These are phyloP conservation scores for Blastocystis sp. DNA, from an alignment of 352 stramenopile species.

Conservation along the genomic window DNA sequence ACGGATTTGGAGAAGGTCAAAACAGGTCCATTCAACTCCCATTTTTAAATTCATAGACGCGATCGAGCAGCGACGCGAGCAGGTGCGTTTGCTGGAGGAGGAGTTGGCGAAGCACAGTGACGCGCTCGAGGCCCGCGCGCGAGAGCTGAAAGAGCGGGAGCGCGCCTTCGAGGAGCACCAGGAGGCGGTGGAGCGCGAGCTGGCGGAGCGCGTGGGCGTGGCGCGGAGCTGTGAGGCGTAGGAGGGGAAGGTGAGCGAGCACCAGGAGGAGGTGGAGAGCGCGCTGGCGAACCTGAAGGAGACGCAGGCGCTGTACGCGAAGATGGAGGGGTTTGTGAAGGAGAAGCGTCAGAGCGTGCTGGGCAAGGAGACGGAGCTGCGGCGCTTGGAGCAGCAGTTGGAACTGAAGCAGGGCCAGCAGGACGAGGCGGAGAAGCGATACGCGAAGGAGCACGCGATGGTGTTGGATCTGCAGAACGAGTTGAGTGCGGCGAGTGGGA, in stretches of 20 bases:
- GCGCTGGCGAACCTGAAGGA: constrained; percentile 38
- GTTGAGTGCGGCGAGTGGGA: not conserved
- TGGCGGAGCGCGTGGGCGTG: not conserved
- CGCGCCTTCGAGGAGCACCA: constrained; percentile 8
- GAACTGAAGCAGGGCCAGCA: not conserved
- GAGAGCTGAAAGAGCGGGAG: constrained; percentile 19
- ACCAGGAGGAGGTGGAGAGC: constrained; percentile 34
- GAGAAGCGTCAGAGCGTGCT: constrained; percentile 33
- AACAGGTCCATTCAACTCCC: not conserved
- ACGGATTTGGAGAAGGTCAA: constrained; percentile 15
- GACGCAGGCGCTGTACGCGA: constrained; percentile 51
- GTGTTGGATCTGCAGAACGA: constrained; percentile 13
- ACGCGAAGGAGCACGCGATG: constrained; percentile 12
- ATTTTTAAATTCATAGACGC: constrained; percentile 3
- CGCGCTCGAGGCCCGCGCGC: not conserved
- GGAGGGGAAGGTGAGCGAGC: not conserved
- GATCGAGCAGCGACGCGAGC: constrained; percentile 48
- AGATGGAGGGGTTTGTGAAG: constrained; percentile 64
- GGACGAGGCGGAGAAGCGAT: not conserved
- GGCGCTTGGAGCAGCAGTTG: not conserved
- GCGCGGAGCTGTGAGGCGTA: not conserved
- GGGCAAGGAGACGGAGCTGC: constrained; percentile 10
- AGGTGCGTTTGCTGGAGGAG: constrained; percentile 49
- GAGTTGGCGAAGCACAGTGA: constrained; percentile 35
- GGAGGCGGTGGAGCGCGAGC: not conserved